Evolutionary conservation across 2,329 filamentous ascomycete species (phyloP).

Genomic region (Ophioceras dolichostomum): DNA sequence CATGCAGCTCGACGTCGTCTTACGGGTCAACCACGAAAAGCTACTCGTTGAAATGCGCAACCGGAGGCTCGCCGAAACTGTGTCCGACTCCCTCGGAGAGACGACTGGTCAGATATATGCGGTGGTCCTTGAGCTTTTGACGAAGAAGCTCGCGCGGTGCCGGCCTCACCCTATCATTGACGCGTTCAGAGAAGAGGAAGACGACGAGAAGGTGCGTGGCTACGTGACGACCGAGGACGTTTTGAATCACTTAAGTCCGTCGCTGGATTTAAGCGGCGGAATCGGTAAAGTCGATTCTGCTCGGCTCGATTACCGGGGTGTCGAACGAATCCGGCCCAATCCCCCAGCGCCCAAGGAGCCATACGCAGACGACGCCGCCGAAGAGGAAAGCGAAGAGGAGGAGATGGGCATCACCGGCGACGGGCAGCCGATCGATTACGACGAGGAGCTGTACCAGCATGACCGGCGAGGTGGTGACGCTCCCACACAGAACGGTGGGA

Average conservation of each 20-base stretch:
- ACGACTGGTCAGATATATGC: slow-evolving; percentile 70
- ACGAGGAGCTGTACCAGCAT: slow-evolving; percentile 13
- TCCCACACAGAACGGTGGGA: slow-evolving; percentile 12
- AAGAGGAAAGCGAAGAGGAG: slow-evolving; percentile 19
- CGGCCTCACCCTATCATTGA: slow-evolving; percentile 43
- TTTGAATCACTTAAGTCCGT: slow-evolving; percentile 38
- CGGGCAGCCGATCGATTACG: slow-evolving; percentile 6
- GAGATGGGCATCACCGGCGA: slow-evolving; percentile 17
- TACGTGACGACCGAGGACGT: slow-evolving; percentile 43
- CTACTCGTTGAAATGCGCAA: slow-evolving; percentile 75
- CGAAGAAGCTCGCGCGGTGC: slow-evolving; percentile 56
- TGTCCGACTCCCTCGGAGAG: slow-evolving; percentile 55
- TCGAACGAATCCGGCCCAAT: slow-evolving; percentile 30
- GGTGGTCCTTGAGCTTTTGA: slow-evolving; percentile 57
- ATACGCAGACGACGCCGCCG: slow-evolving; percentile 24
- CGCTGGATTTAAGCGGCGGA: slow-evolving; percentile 39
- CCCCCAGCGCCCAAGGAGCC: slow-evolving; percentile 16
- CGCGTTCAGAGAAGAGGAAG: slow-evolving; percentile 22
- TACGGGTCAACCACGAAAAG: slow-evolving; percentile 78
- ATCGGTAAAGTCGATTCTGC: slow-evolving; percentile 41
- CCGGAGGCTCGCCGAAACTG: slow-evolving; percentile 61
- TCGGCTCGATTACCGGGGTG: slow-evolving; percentile 31
- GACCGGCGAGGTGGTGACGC: slow-evolving; percentile 2
- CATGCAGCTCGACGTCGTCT: slow-evolving; percentile 52
- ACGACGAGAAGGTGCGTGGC: slow-evolving; percentile 14